Conservation (phyloP, 352 stramenopile genomes). For the Phytophthora cajani region DNA sequence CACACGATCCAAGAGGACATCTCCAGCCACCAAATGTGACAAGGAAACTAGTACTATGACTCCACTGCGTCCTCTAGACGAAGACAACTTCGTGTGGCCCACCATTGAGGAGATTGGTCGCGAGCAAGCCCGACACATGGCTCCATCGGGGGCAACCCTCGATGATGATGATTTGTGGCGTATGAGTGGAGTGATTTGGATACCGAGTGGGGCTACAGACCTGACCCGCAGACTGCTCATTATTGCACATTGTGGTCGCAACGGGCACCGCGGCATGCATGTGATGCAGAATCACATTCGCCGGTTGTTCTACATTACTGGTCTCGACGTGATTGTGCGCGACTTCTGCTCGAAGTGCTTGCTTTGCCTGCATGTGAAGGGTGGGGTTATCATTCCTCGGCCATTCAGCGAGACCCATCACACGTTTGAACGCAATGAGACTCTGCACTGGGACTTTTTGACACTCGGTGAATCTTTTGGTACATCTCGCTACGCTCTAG, state of each 20-base stretch:
- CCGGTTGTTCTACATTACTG: constrained; percentile 14
- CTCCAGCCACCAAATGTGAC: not conserved
- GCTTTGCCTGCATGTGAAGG: constrained; percentile 26
- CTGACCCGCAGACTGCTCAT: not conserved
- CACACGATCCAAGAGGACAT: not conserved
- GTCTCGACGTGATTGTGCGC: constrained; percentile 3
- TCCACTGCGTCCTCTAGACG: constrained; percentile 3
- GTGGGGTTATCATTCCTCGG: constrained; percentile 7
- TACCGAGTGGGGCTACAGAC: not conserved
- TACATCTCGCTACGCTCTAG: constrained; percentile 10
- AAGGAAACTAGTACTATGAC: not conserved
- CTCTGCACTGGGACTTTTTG: constrained; percentile 18
- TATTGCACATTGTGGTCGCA: constrained; percentile 12
- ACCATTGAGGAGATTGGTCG: constrained; percentile 8
- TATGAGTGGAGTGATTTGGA: constrained; percentile 11
- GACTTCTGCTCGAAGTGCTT: constrained; percentile 19
- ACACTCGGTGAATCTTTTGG: constrained; percentile 16
- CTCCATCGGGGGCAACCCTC: not conserved
- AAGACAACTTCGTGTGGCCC: constrained; percentile 5
- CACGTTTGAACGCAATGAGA: constrained; percentile 13
- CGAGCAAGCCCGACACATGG: not conserved
- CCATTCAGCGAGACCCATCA: constrained; percentile 19
- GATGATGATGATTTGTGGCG: constrained; percentile 5
- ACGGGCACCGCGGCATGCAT: constrained; percentile 12
- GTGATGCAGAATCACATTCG: constrained; percentile 20